Conservation (phyloP, 192 early-diverging fungal genomes). For the Coemansia furcata region DNA sequence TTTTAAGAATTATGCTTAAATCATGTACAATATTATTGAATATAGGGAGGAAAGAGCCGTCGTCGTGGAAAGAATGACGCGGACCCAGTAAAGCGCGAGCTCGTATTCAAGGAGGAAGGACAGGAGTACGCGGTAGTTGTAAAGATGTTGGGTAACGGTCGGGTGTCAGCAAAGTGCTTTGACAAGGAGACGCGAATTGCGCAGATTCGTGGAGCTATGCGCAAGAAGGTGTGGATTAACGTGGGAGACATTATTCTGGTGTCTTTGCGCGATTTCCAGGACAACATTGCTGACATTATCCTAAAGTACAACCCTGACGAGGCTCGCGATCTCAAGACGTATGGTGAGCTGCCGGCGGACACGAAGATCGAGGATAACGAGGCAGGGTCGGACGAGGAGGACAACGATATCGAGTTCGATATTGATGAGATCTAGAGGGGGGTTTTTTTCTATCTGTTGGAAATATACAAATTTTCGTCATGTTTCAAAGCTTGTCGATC, state of each 20-base stretch:
- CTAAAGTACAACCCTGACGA: constrained; percentile 96
- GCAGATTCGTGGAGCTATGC: constrained; percentile 96
- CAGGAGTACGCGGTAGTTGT: constrained; percentile 95
- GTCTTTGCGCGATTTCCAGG: constrained; percentile 89
- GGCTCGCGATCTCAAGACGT: constrained; percentile 85
- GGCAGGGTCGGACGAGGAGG: constrained; percentile 57
- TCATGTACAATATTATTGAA: background rate
- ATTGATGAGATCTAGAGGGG: constrained; percentile 74
- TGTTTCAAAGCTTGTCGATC: background rate
- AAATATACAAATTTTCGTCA: background rate
- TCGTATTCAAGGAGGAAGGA: constrained; percentile 95
- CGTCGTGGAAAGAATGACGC: constrained; percentile 98
- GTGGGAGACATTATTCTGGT: constrained; percentile 89
- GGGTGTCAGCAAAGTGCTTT: constrained; percentile 84
- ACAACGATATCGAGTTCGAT: constrained; percentile 89
- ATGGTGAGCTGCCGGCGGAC: constrained; percentile 92
- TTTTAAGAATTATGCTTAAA: background rate
- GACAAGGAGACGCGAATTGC: constrained; percentile 89
- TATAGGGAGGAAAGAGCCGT: constrained; percentile 81
- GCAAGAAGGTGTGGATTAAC: constrained; percentile 96
- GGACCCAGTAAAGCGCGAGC: constrained; percentile 85
- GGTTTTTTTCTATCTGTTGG: background rate
- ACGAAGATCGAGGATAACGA: constrained; percentile 45
- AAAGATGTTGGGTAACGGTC: constrained; percentile 97
- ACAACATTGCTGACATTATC: constrained; percentile 92